Evolutionary conservation across 441 rosid species (phyloP).

Genomic region (Syzygium syzygioides): DNA sequence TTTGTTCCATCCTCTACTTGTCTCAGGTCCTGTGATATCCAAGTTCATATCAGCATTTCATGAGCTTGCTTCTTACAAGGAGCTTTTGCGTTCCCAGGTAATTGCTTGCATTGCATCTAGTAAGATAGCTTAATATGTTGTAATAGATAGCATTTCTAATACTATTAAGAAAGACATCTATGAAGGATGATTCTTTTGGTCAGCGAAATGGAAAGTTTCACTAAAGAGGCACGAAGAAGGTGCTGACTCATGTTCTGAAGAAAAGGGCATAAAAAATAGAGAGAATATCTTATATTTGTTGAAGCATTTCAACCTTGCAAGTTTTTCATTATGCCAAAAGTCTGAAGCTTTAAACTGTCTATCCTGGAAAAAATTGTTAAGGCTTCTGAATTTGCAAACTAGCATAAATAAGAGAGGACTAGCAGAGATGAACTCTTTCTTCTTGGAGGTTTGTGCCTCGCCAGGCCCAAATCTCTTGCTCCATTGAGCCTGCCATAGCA

Average conservation of each 20-base stretch:
- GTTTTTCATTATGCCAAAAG: neutral
- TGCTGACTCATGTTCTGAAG: neutral
- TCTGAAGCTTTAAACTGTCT: neutral
- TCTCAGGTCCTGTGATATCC: slow-evolving; percentile 73
- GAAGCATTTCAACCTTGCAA: neutral
- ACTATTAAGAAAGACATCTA: neutral
- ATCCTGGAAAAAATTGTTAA: neutral
- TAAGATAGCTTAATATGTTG: neutral
- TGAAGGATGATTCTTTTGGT: neutral
- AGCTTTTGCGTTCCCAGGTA: slow-evolving; percentile 88
- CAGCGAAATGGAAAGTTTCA: neutral
- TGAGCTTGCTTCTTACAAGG: slow-evolving; percentile 79
- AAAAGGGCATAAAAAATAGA: neutral
- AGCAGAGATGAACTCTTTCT: neutral
- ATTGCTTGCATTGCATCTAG: slow-evolving; percentile 22
- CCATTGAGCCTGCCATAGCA: neutral
- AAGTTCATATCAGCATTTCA: slow-evolving; percentile 70
- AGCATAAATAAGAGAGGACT: neutral
- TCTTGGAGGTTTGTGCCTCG: neutral
- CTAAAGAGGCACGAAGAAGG: neutral
- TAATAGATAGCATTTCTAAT: neutral
- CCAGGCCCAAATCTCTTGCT: neutral
- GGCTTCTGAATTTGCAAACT: neutral
- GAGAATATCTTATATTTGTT: neutral
- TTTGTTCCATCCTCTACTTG: slow-evolving; percentile 13